Evolutionary conservation across 2,329 filamentous ascomycete genomes (phyloP), one percentile per base, ranked within the genome.

Genomic region (Fusarium poae): DNA sequence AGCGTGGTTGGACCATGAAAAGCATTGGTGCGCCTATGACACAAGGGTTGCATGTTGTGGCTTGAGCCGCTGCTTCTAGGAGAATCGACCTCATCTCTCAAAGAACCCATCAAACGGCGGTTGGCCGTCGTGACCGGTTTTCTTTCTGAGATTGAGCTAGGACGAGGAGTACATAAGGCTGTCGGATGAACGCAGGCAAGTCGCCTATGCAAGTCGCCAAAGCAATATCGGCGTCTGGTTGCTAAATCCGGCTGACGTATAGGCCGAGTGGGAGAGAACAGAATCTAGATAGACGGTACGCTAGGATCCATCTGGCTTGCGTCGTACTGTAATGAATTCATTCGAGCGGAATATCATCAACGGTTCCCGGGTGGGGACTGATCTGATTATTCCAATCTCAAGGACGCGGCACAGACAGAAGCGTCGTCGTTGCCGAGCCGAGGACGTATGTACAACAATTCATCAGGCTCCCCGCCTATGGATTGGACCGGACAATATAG

Each of bases 281-380:
- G 40, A 56, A 51, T 44, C 45, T 52, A 21, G 43, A 55, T 56
- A 21, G 45, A 55, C 54, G 57, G 42, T 40, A 48, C 56, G 54
- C 68, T 67, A 58, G 61, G 45, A 68, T 23, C 32, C 18, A n/a
- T 23, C 15, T 73, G 62, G 62, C 55, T 73, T 65, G 59, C 51
- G 48, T 68, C 37, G 54, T 46, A 34, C 32, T 9, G 32, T 34
- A 57, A 49, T 49, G 57, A 57, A 55, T 55, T 32, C 18, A 42
- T 62, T 65, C 32, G 56, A 64, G 42, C 42, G 56, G 67, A 72
- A 65, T 65, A 66, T 62, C 57, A 55, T 68, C 57, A 58, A 69
- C 65, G 65, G 64, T 61, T 60, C 54, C 51, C 21, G 21, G 35
- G 72, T 68, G 72, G 72, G 44, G 51, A 23, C 53, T 68, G 52